phyloP scores from a whole-genome alignment of 495 filamentous ascomycete species.

The Penicillium paxilli region DNA sequence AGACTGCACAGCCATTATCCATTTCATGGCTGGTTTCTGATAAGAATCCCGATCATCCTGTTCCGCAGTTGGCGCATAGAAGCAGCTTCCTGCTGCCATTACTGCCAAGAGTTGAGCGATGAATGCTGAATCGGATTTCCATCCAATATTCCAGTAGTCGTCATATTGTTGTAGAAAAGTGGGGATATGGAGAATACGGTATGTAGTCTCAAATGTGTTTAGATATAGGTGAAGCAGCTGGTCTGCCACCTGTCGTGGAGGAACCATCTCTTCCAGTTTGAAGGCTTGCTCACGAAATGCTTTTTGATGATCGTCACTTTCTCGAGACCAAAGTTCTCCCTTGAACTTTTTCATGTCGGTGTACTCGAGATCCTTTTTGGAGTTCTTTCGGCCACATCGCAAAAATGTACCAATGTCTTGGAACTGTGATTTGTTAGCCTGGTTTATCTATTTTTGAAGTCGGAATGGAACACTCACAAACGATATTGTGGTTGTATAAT shows the following conservation, averaged over 20 bases:
- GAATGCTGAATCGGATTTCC: slow-evolving; percentile 31
- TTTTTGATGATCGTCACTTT: slow-evolving; percentile 35
- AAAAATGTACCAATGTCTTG: slow-evolving; percentile 47
- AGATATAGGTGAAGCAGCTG: slow-evolving; percentile 55
- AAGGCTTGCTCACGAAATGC: slow-evolving; percentile 43
- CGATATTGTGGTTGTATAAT: slow-evolving; percentile 42
- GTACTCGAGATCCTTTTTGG: slow-evolving; percentile 32
- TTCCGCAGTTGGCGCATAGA: slow-evolving; percentile 29
- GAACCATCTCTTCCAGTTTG: slow-evolving; percentile 44
- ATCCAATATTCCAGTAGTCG: slow-evolving; percentile 45
- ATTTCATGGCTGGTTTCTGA: slow-evolving; percentile 39
- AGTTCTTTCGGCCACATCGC: slow-evolving; percentile 32
- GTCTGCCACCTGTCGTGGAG: slow-evolving; percentile 51
- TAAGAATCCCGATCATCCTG: slow-evolving; percentile 25
- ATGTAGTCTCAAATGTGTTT: slow-evolving; percentile 54
- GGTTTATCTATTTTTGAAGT: neutral
- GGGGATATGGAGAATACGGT: slow-evolving; percentile 58
- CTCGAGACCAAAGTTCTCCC: slow-evolving; percentile 30
- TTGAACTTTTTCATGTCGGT: slow-evolving; percentile 35
- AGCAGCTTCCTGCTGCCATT: slow-evolving; percentile 53
- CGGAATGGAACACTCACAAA: slow-evolving; percentile 35
- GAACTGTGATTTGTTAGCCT: slow-evolving; percentile 36
- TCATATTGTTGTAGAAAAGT: slow-evolving; percentile 56
- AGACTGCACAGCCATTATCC: slow-evolving; percentile 57
- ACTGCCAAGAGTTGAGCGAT: slow-evolving; percentile 53